Percentiles rank a stretch among this genome's conserved stretches.
Evolutionary conservation across 306 rosid species (phyloP).

Genomic region (Coriaria nepalensis): DNA sequence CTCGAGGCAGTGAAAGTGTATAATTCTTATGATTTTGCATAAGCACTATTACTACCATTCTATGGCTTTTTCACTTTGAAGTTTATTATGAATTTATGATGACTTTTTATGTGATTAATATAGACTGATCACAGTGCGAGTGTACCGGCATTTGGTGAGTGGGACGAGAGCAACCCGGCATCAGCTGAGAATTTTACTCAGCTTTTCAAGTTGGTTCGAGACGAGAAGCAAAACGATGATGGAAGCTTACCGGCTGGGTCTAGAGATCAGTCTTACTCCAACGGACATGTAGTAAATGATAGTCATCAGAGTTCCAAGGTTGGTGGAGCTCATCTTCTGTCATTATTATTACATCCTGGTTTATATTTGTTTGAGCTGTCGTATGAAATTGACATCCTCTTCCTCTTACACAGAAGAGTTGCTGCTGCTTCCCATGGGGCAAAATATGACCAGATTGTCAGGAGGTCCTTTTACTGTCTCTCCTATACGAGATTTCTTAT

Average conservation of each 20-base stretch:
- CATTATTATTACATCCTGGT: too few relatives aligned
- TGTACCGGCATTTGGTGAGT: constrained; percentile 17
- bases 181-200: constrained; percentile 9
- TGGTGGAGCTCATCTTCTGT: neutral
- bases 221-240: constrained; percentile 5
- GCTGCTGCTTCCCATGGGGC: constrained; percentile 20
- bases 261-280: neutral
- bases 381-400: neutral
- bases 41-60: neutral
- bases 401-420: constrained; percentile 3
- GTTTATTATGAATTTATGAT: too few relatives aligned
- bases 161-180: constrained; percentile 20
- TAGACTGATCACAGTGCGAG: constrained; percentile 14
- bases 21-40: neutral
- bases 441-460: neutral
- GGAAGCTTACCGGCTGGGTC: constrained; percentile 6
- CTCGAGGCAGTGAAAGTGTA: constrained; percentile 16
- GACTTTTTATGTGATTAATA: neutral
- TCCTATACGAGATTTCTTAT: too few relatives aligned
- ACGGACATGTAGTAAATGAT: neutral
- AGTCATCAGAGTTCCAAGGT: constrained; percentile 7
- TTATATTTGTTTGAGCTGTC: neutral
- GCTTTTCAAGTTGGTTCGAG: constrained; percentile 13
- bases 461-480: too few relatives aligned
- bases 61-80: neutral